A percentile compares a stretch with the other conserved stretches of the same genome.
These are phyloP conservation scores for Flaveria brownii DNA, from an alignment of 129 eudicot species.

Conservation along the genomic window DNA sequence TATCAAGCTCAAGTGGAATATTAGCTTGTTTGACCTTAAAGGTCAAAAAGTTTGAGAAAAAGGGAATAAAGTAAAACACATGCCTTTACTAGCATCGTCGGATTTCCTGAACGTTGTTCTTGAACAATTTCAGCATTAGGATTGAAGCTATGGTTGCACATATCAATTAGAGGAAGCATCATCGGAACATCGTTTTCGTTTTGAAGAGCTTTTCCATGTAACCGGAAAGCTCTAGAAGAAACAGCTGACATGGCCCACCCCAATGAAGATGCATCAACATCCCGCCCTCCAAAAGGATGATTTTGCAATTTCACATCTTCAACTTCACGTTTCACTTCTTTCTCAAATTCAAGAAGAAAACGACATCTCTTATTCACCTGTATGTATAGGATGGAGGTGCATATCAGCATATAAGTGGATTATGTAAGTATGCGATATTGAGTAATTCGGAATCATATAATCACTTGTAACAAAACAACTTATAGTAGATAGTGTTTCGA, in stretches of 20 bases:
- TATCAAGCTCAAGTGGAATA: not conserved
- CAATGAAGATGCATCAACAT: conserved; percentile 77
- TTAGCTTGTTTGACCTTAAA: not conserved
- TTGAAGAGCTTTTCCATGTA: conserved; percentile 51
- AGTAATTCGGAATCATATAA: not conserved
- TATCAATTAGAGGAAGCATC: conserved; percentile 98
- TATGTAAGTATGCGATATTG: not conserved
- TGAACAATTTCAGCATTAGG: conserved; percentile 91
- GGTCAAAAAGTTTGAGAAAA: not conserved
- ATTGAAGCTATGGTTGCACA: conserved; percentile 94
- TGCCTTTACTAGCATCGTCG: conserved; percentile 9
- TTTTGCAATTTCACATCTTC: conserved; percentile 52
- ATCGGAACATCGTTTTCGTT: conserved; percentile 71
- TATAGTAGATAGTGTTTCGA: not conserved
- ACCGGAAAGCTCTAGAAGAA: conserved; percentile 91
- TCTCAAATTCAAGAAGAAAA: conserved; percentile 93
- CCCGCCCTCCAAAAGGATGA: conserved; percentile 85
- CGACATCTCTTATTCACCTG: conserved; percentile 95
- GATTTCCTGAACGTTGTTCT: conserved; percentile 43
- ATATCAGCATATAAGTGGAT: conserved; percentile 5
- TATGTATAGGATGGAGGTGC: not conserved
- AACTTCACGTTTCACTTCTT: conserved; percentile 54
- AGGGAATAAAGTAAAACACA: not conserved
- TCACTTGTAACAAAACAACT: not conserved
- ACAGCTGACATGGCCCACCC: conserved; percentile 99